Conservation (phyloP, 164 flowering plant genomes). For the Stephania cephalantha region DNA sequence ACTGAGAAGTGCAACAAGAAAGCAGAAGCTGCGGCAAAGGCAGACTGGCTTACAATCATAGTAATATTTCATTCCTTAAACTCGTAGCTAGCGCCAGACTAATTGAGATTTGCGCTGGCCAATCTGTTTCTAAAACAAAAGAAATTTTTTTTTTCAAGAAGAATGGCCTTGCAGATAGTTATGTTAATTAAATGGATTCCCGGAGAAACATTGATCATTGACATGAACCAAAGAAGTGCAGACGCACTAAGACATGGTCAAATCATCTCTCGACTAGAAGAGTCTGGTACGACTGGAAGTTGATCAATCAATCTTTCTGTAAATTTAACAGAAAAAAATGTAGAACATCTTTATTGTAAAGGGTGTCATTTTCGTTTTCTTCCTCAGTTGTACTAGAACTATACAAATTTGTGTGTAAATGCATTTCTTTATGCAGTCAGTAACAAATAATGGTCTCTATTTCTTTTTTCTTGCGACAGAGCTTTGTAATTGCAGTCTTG, state of each 20-base stretch:
- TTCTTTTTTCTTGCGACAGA: conserved; percentile 38
- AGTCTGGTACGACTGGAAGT: not conserved
- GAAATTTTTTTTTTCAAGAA: not conserved
- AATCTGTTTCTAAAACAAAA: not conserved
- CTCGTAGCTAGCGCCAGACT: not conserved
- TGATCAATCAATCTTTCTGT: not conserved
- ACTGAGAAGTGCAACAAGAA: conserved; percentile 60
- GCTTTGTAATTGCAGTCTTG: conserved; percentile 72
- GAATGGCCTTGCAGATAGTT: too few relatives aligned
- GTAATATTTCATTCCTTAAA: conserved; percentile 35
- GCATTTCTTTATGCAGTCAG: not conserved
- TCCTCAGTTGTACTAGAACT: not conserved
- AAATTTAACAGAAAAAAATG: not conserved
- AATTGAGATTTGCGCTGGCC: not conserved
- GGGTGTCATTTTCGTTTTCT: not conserved
- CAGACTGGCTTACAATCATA: conserved; percentile 86
- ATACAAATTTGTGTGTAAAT: not conserved
- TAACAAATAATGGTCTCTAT: not conserved
- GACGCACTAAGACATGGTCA: not conserved
- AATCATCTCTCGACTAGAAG: not conserved
- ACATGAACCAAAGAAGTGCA: not conserved
- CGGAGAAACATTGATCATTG: not conserved
- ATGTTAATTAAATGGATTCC: too few relatives aligned
- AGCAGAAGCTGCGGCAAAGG: conserved; percentile 41
- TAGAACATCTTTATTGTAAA: not conserved